Conservation (phyloP, 768 basidiomycete genomes). For the Multifurca ochricompacta region DNA sequence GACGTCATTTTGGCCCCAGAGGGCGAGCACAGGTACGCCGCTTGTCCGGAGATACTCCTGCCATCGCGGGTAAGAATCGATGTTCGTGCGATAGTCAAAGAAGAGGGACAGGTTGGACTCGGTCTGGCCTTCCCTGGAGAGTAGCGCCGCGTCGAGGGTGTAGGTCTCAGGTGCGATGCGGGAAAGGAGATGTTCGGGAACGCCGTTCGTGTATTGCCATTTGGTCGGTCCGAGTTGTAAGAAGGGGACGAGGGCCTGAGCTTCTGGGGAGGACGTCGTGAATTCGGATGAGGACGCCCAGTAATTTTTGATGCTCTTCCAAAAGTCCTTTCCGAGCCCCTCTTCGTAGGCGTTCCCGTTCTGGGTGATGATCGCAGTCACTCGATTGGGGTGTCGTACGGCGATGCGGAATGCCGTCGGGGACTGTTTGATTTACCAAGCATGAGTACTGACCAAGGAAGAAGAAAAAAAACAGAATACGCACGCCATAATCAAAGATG, state of each 20-base stretch:
- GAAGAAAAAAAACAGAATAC: conserved; percentile 17
- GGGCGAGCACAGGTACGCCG: conserved; percentile 36
- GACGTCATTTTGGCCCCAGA: conserved; percentile 42
- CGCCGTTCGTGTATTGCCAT: conserved; percentile 33
- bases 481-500: conserved; percentile 44
- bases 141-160: conserved; percentile 36
- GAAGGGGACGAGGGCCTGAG: conserved; percentile 24
- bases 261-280: conserved; percentile 21
- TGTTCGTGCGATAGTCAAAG: conserved; percentile 35
- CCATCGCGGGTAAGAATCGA: conserved; percentile 37
- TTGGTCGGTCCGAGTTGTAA: conserved; percentile 30
- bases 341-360: conserved; percentile 44
- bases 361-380: conserved; percentile 40
- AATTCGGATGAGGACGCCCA: conserved; percentile 25
- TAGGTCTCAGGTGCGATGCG: conserved; percentile 33
- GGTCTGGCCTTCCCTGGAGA: conserved; percentile 33
- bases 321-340: conserved; percentile 36
- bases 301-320: conserved; percentile 29
- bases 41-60: conserved; percentile 36
- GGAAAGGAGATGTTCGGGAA: conserved; percentile 27
- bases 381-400: conserved; percentile 33
- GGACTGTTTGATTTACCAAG: background rate
- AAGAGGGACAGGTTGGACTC: conserved; percentile 40
- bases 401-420: conserved; percentile 30
- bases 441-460: too few relatives aligned